phyloP scores from a whole-genome alignment of 805 yeast species.

The Saturnispora kantuleensis region DNA sequence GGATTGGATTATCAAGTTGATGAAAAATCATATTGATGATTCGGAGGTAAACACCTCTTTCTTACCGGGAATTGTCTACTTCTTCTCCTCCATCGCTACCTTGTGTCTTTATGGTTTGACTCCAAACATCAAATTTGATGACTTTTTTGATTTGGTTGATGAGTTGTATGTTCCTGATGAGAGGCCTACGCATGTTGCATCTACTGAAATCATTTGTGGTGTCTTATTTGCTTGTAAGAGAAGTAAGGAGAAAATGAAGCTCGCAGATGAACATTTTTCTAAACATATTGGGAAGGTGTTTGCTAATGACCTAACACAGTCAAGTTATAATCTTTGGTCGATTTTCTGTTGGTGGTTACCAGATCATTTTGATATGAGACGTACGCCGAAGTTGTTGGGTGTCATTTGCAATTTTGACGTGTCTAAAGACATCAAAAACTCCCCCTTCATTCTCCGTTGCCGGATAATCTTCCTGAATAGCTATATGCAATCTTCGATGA shows the following conservation, averaged over 20 bases:
- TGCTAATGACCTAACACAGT: conserved; percentile 57
- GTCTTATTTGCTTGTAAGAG: conserved; percentile 42
- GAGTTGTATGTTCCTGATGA: conserved; percentile 53
- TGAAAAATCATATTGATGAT: conserved; percentile 48
- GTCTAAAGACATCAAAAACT: conserved; percentile 37
- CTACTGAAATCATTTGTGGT: conserved; percentile 63
- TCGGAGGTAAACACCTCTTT: conserved; percentile 61
- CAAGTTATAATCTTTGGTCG: conserved; percentile 64
- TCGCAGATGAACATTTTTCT: conserved; percentile 39
- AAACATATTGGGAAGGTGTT: conserved; percentile 38
- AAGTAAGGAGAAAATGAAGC: conserved; percentile 21
- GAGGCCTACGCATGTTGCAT: conserved; percentile 64
- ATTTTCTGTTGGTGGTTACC: conserved; percentile 70
- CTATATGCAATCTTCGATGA: conserved; percentile 19
- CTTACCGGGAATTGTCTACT: conserved; percentile 53
- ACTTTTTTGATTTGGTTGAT: conserved; percentile 41
- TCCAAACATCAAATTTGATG: conserved; percentile 36
- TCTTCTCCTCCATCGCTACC: conserved; percentile 40
- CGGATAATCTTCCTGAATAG: conserved; percentile 47
- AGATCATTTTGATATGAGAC: conserved; percentile 52
- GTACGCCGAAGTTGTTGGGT: conserved; percentile 44
- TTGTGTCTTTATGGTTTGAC: conserved; percentile 38
- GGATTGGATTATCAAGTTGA: conserved; percentile 48
- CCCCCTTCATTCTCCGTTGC: conserved; percentile 58
- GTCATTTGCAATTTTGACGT: conserved; percentile 38